A percentile compares a stretch with the other conserved stretches of the same genome.
These are phyloP conservation scores for Hippophae gyantsensis DNA, from an alignment of 306 rosid genomes.

Conservation along the genomic window DNA sequence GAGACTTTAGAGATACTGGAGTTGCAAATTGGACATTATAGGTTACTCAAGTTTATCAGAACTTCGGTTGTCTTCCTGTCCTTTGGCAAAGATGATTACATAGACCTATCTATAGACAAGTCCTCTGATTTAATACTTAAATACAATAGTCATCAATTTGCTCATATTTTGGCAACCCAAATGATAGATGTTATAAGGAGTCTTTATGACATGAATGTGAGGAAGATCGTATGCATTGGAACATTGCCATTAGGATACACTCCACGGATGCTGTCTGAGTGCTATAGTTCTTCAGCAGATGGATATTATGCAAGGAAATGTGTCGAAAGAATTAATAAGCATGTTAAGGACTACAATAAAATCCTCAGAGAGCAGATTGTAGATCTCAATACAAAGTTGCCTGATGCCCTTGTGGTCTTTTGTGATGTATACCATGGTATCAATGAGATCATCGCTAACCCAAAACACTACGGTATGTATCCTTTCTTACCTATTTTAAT, in stretches of 20 bases:
- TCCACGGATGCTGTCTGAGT: constrained; percentile 35
- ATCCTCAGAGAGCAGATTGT: constrained; percentile 32
- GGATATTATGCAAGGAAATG: constrained; percentile 27
- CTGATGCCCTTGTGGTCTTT: constrained; percentile 50
- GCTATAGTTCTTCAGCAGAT: constrained; percentile 10
- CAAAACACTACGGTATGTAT: constrained; percentile 41
- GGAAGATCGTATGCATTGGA: constrained; percentile 70
- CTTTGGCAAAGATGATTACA: constrained; percentile 72
- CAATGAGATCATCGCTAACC: constrained; percentile 43
- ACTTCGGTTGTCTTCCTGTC: constrained; percentile 68
- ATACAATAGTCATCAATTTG: constrained; percentile 20
- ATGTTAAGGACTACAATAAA: constrained; percentile 51
- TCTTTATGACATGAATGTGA: constrained; percentile 49
- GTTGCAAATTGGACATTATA: constrained; percentile 34
- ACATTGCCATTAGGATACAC: constrained; percentile 67
- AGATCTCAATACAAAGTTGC: constrained; percentile 34
- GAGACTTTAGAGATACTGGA: constrained; percentile 62
- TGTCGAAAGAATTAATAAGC: constrained; percentile 40
- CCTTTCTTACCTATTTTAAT: not conserved
- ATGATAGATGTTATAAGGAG: constrained; percentile 51
- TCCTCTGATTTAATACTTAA: constrained; percentile 23
- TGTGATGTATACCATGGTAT: constrained; percentile 67
- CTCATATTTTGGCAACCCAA: constrained; percentile 51
- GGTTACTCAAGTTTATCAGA: constrained; percentile 38
- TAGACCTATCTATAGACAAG: constrained; percentile 37